Conservation (phyloP, 805 yeast genomes). For the Ogataea allantospora region DNA sequence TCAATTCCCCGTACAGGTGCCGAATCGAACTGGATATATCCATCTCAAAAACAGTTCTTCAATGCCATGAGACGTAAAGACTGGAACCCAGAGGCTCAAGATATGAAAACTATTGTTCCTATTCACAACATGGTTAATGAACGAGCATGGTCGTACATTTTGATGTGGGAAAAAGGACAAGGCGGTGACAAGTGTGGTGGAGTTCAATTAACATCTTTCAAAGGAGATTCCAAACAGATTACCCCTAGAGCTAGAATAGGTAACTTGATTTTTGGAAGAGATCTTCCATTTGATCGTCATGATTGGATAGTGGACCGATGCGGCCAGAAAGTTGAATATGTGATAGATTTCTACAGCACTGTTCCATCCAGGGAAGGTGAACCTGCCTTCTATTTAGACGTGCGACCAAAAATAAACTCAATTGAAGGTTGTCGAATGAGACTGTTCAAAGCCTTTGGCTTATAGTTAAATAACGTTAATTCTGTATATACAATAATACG, state of each 20-base stretch:
- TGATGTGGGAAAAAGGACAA: constrained; percentile 71
- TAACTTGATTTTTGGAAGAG: constrained; percentile 57
- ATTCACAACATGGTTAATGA: constrained; percentile 94
- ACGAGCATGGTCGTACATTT: constrained; percentile 82
- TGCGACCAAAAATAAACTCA: constrained; percentile 83
- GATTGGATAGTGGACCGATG: constrained; percentile 91
- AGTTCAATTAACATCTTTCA: constrained; percentile 76
- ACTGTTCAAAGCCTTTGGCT: constrained; percentile 58
- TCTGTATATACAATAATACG: constrained; percentile 12
- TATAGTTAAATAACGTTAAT: constrained; percentile 15
- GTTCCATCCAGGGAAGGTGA: constrained; percentile 39
- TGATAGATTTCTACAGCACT: constrained; percentile 77
- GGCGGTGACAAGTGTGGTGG: constrained; percentile 77
- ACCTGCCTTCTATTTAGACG: constrained; percentile 72
- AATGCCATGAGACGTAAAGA: constrained; percentile 92
- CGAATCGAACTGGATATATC: constrained; percentile 83
- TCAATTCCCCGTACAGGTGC: constrained; percentile 80
- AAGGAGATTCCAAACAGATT: constrained; percentile 80
- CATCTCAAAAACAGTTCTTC: constrained; percentile 90
- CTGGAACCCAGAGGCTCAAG: constrained; percentile 77
- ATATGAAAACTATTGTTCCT: constrained; percentile 90
- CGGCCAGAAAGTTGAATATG: constrained; percentile 81
- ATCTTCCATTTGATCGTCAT: constrained; percentile 90
- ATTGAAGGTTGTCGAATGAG: constrained; percentile 80
- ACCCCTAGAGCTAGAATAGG: constrained; percentile 86